Evolutionary conservation across 805 yeast genomes (phyloP).

Genomic region (Kazachstania viticola): DNA sequence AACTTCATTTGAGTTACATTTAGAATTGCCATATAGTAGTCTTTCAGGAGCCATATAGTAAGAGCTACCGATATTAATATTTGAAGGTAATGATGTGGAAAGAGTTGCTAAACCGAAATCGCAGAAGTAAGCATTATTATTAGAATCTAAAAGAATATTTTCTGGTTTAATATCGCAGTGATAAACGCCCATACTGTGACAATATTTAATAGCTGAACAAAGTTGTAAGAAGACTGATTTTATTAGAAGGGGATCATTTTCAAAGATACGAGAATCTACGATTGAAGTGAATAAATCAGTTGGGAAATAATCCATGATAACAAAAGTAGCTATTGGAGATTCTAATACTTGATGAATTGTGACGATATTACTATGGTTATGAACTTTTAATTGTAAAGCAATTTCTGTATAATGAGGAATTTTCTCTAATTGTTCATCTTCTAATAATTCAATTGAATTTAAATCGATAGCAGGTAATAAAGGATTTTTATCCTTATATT

Average conservation of each 20-base stretch:
- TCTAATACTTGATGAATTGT: conserved; percentile 65
- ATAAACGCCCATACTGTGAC: conserved; percentile 75
- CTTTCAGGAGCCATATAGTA: conserved; percentile 93
- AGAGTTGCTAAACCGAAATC: conserved; percentile 87
- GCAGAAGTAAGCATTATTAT: conserved; percentile 46
- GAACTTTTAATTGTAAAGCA: conserved; percentile 61
- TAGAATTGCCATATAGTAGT: conserved; percentile 18
- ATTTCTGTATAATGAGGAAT: conserved; percentile 49
- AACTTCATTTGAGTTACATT: not conserved
- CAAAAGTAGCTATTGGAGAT: conserved; percentile 44
- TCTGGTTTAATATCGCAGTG: conserved; percentile 97
- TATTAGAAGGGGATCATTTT: conserved; percentile 37
- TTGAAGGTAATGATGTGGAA: conserved; percentile 45
- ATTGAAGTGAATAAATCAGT: conserved; percentile 84
- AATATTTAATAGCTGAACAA: conserved; percentile 69
- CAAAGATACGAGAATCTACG: conserved; percentile 58
- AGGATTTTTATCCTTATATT: conserved; percentile 6
- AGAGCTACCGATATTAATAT: conserved; percentile 75
- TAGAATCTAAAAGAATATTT: conserved; percentile 64
- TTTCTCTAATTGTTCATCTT: conserved; percentile 25
- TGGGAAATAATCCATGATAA: conserved; percentile 77
- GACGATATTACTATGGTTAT: conserved; percentile 66
- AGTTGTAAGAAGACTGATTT: conserved; percentile 62
- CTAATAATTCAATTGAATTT: conserved; percentile 21
- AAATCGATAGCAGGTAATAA: conserved; percentile 23